Evolutionary conservation across 805 yeast species (phyloP), one percentile per base, ranked within the genome.

Genomic region (Wickerhamomyces sydowiorum): DNA sequence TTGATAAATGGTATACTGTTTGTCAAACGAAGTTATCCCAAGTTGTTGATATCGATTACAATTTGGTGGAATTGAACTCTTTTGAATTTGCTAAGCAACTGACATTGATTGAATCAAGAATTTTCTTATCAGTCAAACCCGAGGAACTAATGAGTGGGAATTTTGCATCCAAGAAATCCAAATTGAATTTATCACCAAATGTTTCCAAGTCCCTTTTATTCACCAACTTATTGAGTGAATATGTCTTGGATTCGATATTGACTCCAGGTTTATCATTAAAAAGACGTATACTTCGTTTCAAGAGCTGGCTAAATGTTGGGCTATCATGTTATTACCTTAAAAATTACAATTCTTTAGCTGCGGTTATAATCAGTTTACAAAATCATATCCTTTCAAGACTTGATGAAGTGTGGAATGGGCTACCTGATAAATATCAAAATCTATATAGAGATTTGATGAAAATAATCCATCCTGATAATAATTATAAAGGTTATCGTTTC

Each of bases 341-440:
- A 45, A 86, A 86, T 57, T 85, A 80, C 65, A 86, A 86, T 56
- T 80, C 93, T 0, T 65, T 86, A 47, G 90, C 91, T 2, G 82
- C 91, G 1, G 82, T 86, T 36, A 77, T 86, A 66, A 83, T 89
- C 1, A 73, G 89, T 2, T 65, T 86, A 47, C 95, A 86, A 57
- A 80, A 83, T 39, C 86, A 82, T 56, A 70, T 82, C 33, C 65
- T 86, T 33, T 78, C 87, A 0, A 69, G 93, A 57, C 60, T 85
- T 39, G 59, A 68, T n/a, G 66, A 61, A 34, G 56, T 85, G 9
- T 83, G 90, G 90, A 64, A 59, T 2, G 72, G 66, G 1, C 57
- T 85, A 29, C 70, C 80, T 1, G 74, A 66, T 3, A 83, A 83
- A 51, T 83, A 83, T 52, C 64, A 61, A 14, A 84, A 77, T 31